Base-by-base conservation (phyloP, 176 grass and related monocot genomes). In the Metroxylon sagu region DNA sequence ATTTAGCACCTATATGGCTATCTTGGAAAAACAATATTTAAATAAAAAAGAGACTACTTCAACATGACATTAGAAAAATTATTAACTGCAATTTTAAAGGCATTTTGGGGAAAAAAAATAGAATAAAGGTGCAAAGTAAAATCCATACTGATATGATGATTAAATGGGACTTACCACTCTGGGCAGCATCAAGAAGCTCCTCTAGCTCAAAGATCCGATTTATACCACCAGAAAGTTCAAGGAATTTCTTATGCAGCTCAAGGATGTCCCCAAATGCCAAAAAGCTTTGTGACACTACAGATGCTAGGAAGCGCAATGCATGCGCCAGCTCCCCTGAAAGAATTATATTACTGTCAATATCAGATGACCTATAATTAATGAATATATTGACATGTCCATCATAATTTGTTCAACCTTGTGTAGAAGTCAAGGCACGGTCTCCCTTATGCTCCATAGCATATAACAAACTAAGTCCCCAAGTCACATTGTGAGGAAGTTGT, bases 361-460 rank as follows among this genome's bases (percentile, higher is more conserved):
- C 35, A 43, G 35, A 43, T 14, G 12, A 43, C 35, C 35, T 43
- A 43, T 43, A 14, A 43, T 43, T 43, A 2, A 43, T 14, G 2
- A 43, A 43, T 43, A 43, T 43, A 43, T 43, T 43, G 7, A 43
- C 35, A 43, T 43, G 35, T 10, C 8, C 63, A 48, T 73, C 4
- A 48, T 27, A 30, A 62, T 62, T 74, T 7, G 57, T 54, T 54
- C 48, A 77, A 97, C 93, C 93, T 91, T 91, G 93, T 54, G 87
- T 97, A 73, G 84, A 91, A 64, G 79, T 79, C 59, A 85, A 76
- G 77, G 93, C 84, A 80, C 93, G 72, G 66, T 97, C 87, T 48
- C 93, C 93, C 72, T 91, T 85, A 70, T 97, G 93, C 81, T 97
- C 93, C 73, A 97, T 51, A 83, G 93, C 93, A 88, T 97, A 97